Evolutionary conservation across 2,329 filamentous ascomycete genomes (phyloP).

Genomic region (Fusarium kyushuense): DNA sequence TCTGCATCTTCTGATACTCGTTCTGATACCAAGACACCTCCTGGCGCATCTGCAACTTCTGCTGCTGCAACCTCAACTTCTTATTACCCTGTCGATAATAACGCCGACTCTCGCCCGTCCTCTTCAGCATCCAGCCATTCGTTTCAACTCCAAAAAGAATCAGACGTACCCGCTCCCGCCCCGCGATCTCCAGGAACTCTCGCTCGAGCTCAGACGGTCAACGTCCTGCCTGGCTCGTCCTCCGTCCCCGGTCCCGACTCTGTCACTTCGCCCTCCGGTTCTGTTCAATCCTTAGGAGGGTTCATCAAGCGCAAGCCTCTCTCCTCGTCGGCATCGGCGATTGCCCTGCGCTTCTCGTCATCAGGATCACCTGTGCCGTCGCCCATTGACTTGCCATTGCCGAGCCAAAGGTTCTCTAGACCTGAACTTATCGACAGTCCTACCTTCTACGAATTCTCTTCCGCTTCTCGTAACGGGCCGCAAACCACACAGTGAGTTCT

Average conservation of each 20-base stretch:
- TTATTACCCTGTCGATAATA: conserved; percentile 34
- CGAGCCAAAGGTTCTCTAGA: conserved; percentile 67
- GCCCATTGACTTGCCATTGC: conserved; percentile 58
- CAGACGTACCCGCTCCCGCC: conserved; percentile 27
- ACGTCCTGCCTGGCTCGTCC: conserved; percentile 39
- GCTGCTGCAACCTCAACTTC: conserved; percentile 34
- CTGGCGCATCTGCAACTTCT: conserved; percentile 31
- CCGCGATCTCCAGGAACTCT: conserved; percentile 35
- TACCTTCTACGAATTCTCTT: conserved; percentile 70
- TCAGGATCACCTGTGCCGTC: conserved; percentile 47
- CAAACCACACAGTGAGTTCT: conserved; percentile 48
- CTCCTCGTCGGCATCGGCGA: conserved; percentile 59
- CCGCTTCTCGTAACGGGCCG: conserved; percentile 37
- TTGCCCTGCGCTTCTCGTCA: conserved; percentile 46
- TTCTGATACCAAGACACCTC: conserved; percentile 43
- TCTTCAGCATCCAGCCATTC: conserved; percentile 39
- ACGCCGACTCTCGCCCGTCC: conserved; percentile 30
- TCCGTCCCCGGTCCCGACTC: conserved; percentile 37
- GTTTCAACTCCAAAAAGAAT: conserved; percentile 24
- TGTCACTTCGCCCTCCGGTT: conserved; percentile 21
- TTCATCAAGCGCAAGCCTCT: conserved; percentile 72
- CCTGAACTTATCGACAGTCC: conserved; percentile 70
- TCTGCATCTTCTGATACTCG: conserved; percentile 45
- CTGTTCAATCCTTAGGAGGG: conserved; percentile 39
- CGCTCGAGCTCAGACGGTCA: conserved; percentile 45